Conservation (phyloP, 2,329 filamentous ascomycete genomes). For the Aureobasidium melanogenum region DNA sequence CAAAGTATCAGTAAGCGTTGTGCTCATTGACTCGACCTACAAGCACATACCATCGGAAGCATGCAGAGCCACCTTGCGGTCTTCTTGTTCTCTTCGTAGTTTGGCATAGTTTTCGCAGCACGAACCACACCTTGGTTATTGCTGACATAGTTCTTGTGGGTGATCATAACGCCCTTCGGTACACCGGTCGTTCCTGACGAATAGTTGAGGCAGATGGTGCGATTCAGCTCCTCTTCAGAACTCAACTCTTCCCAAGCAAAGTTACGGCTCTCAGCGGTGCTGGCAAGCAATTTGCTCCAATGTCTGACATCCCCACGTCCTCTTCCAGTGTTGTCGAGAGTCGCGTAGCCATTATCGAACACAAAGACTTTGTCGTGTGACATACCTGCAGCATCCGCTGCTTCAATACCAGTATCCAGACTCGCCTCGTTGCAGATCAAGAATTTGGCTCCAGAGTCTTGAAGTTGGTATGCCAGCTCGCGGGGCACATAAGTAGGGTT, state of each 20-base stretch:
- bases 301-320: constrained; percentile 40
- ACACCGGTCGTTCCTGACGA: constrained; percentile 70
- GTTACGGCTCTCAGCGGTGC: constrained; percentile 40
- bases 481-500: constrained; percentile 61
- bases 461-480: constrained; percentile 67
- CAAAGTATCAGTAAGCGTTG: neutral
- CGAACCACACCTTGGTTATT: constrained; percentile 56
- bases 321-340: constrained; percentile 34
- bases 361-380: constrained; percentile 50
- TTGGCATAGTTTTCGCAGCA: constrained; percentile 37
- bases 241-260: constrained; percentile 57
- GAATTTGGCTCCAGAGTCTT: constrained; percentile 59
- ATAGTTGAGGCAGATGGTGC: constrained; percentile 67
- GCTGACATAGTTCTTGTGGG: constrained; percentile 67
- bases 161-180: constrained; percentile 60
- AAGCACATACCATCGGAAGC: constrained; percentile 49
- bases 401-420: constrained; percentile 56
- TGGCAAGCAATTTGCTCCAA: constrained; percentile 55
- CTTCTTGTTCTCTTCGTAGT: constrained; percentile 37
- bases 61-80: constrained; percentile 51
- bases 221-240: constrained; percentile 39
- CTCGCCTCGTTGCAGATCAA: constrained; percentile 54
- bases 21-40: no score
- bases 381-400: constrained; percentile 52
- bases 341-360: constrained; percentile 48